Evolutionary conservation across 305 asterid species (phyloP).

Genomic region (Plantago coronopus): DNA sequence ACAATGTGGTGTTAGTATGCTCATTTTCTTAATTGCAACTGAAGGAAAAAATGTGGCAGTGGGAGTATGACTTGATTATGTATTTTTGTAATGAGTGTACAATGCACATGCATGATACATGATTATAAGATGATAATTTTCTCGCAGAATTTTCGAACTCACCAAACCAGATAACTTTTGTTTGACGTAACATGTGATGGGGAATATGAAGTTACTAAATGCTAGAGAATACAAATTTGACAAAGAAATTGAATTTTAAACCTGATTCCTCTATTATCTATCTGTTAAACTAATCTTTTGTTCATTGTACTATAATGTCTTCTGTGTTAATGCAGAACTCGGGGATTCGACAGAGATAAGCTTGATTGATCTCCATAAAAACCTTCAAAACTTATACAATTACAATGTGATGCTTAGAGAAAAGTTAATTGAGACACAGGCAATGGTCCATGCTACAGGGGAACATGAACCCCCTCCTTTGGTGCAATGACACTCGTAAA

Average conservation of each 20-base stretch:
- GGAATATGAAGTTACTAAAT: too few relatives aligned
- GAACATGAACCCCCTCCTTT: slow-evolving; percentile 26
- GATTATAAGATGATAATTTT: too few relatives aligned
- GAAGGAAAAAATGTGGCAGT: too few relatives aligned
- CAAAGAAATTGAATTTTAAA: not conserved
- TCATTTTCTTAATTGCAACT: too few relatives aligned
- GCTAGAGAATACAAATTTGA: too few relatives aligned
- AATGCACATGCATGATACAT: too few relatives aligned
- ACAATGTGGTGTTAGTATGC: too few relatives aligned
- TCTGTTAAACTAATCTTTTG: slow-evolving; percentile 1
- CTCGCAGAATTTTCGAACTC: too few relatives aligned
- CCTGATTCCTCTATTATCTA: slow-evolving; percentile 4
- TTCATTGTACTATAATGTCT: slow-evolving; percentile 1
- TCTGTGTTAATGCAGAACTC: slow-evolving; percentile 34
- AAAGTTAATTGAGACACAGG: slow-evolving; percentile 39
- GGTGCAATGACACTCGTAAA: slow-evolving; percentile 6
- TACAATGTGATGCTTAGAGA: slow-evolving; percentile 53
- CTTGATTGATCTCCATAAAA: slow-evolving; percentile 48
- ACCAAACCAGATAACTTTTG: too few relatives aligned
- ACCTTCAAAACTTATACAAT: slow-evolving; percentile 44
- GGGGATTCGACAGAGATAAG: slow-evolving; percentile 34
- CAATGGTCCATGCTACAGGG: slow-evolving; percentile 26
- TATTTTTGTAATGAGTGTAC: too few relatives aligned
- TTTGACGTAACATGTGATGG: too few relatives aligned
- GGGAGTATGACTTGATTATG: too few relatives aligned